phyloP scores from a whole-genome alignment of 495 filamentous ascomycete species.

The Arthonia radiata region DNA sequence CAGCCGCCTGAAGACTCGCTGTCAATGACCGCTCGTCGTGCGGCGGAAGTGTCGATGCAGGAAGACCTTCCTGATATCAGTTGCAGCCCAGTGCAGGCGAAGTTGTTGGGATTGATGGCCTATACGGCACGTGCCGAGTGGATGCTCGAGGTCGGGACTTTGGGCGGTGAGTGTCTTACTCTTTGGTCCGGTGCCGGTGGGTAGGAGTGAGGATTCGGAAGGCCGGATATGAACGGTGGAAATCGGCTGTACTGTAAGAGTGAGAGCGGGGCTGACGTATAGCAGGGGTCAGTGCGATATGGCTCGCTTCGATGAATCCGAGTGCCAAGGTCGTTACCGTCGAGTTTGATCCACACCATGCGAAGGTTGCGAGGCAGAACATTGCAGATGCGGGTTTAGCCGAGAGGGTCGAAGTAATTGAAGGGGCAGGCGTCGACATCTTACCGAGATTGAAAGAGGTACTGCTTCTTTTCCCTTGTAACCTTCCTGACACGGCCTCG shows the following conservation, averaged over 20 bases:
- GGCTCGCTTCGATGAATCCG: constrained; percentile 16
- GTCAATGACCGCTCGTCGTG: constrained; percentile 3
- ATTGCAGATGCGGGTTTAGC: constrained; percentile 10
- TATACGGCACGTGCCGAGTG: constrained; percentile 11
- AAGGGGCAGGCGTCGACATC: constrained; percentile 21
- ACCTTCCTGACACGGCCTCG: too few relatives aligned
- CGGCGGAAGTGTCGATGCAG: constrained; percentile 4
- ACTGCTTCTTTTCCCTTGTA: too few relatives aligned
- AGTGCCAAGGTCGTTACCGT: constrained; percentile 20
- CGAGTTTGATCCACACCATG: constrained; percentile 17
- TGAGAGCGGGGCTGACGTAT: too few relatives aligned
- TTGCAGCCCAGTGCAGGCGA: constrained; percentile 10
- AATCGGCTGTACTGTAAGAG: too few relatives aligned
- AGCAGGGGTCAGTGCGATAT: constrained; percentile 23
- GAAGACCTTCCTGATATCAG: constrained; percentile 12
- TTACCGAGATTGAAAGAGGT: constrained; percentile 15
- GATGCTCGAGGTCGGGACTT: constrained; percentile 26
- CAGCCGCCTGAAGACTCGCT: constrained; percentile 1
- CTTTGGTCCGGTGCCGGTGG: too few relatives aligned
- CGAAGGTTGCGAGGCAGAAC: constrained; percentile 20
- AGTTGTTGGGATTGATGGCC: constrained; percentile 11
- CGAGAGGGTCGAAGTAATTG: constrained; percentile 19
- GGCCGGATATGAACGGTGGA: too few relatives aligned
- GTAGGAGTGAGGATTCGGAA: too few relatives aligned
- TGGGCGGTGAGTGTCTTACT: constrained; percentile 30